Evolutionary conservation across 768 basidiomycete genomes (phyloP).

Genomic region (Leccinellum luteum): DNA sequence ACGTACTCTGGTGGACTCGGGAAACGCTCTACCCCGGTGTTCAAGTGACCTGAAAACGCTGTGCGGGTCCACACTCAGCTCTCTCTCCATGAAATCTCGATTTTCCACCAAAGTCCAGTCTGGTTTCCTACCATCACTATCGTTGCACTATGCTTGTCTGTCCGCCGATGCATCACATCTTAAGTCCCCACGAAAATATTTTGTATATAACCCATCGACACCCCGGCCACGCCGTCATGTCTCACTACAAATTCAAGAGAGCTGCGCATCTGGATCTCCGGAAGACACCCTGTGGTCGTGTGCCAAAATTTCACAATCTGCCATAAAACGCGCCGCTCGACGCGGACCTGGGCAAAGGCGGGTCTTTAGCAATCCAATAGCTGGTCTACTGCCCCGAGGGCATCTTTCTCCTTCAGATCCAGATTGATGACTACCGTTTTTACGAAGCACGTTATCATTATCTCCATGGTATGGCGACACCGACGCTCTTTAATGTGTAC

Average conservation of each 20-base stretch:
- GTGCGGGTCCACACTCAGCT: constrained; percentile 18
- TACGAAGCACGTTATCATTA: constrained; percentile 6
- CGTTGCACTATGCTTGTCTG: constrained; percentile 1
- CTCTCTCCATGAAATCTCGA: constrained; percentile 20
- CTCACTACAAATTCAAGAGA: constrained; percentile 7
- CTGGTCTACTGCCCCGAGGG: constrained; percentile 10
- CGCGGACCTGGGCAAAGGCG: constrained; percentile 18
- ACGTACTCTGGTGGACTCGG: constrained; percentile 24
- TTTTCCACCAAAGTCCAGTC: constrained; percentile 11
- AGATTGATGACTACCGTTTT: background rate
- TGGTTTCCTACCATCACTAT: background rate
- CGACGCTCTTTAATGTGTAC: constrained; percentile 14
- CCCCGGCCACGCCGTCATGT: constrained; percentile 10
- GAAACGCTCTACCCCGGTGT: background rate
- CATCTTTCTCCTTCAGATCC: background rate
- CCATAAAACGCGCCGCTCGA: constrained; percentile 27
- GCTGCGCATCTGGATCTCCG: constrained; percentile 1
- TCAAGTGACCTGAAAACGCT: constrained; percentile 19
- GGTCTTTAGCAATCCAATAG: constrained; percentile 22
- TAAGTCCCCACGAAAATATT: constrained; percentile 4
- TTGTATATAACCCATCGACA: constrained; percentile 6
- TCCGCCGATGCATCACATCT: constrained; percentile 8
- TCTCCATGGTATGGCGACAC: constrained; percentile 3
- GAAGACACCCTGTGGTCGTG: constrained; percentile 28
- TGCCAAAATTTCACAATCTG: constrained; percentile 31